Conservation (phyloP, 2,329 filamentous ascomycete species). For the Aspergillus quadricinctus region DNA sequence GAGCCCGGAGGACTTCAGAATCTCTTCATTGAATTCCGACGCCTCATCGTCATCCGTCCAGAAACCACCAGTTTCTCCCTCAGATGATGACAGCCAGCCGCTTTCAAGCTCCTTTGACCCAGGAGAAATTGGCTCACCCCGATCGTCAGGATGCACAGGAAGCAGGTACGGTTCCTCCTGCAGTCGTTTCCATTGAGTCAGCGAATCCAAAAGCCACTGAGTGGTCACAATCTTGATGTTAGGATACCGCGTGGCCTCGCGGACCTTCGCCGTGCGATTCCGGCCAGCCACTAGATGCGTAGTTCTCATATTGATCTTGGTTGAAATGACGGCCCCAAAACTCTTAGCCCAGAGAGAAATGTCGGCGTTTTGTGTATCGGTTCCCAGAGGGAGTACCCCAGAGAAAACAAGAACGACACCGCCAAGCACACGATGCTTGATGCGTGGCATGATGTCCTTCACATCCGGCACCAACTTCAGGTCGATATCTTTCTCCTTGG, state of each 20-base stretch:
- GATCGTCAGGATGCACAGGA: conserved; percentile 67
- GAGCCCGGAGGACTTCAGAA: conserved; percentile 49
- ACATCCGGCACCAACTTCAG: conserved; percentile 73
- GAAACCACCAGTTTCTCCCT: conserved; percentile 46
- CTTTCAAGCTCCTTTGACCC: conserved; percentile 44
- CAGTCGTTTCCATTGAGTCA: conserved; percentile 76
- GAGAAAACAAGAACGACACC: conserved; percentile 81
- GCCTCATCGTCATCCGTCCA: conserved; percentile 42
- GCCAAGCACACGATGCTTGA: conserved; percentile 73
- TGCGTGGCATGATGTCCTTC: conserved; percentile 72
- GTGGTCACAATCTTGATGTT: conserved; percentile 88
- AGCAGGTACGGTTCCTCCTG: conserved; percentile 78
- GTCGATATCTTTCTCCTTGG: conserved; percentile 44
- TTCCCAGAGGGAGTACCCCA: conserved; percentile 78
- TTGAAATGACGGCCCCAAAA: conserved; percentile 67
- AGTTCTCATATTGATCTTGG: conserved; percentile 43
- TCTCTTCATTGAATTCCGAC: conserved; percentile 37
- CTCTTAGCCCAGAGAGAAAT: conserved; percentile 80
- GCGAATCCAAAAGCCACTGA: conserved; percentile 80
- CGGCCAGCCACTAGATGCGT: conserved; percentile 51
- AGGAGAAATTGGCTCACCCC: conserved; percentile 41
- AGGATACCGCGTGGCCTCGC: conserved; percentile 72
- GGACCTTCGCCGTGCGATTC: conserved; percentile 84
- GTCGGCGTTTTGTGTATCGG: conserved; percentile 75
- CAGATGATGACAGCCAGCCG: conserved; percentile 42